A percentile compares a stretch with the other conserved stretches of the same genome.
Conservation (phyloP, 441 rosid species). For the Raphanus hybrid region DNA sequence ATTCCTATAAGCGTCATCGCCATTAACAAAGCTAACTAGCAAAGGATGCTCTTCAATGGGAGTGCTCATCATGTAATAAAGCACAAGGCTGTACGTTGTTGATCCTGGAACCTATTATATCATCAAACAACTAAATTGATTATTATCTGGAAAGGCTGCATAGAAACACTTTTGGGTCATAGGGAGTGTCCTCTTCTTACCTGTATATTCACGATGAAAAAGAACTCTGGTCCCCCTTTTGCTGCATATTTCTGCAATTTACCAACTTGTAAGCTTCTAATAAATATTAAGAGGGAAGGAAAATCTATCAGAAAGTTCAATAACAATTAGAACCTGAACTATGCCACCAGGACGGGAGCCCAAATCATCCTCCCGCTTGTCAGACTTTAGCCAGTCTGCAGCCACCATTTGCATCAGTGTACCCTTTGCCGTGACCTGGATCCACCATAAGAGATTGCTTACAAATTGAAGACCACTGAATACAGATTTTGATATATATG, state of each 20-base stretch:
- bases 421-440: conserved; percentile 85
- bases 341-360: conserved; percentile 90
- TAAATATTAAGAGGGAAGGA: conserved; percentile 9
- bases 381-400: conserved; percentile 95
- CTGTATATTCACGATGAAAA: conserved; percentile 88
- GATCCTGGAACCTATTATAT: conserved; percentile 83
- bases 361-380: conserved; percentile 92
- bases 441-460: conserved; percentile 33
- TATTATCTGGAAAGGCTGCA: conserved; percentile 9
- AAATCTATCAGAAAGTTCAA: conserved; percentile 13
- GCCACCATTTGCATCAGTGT: conserved; percentile 96
- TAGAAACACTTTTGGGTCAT: background rate
- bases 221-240: conserved; percentile 89
- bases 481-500: too few species aligned
- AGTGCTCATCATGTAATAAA: conserved; percentile 88
- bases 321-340: conserved; percentile 60
- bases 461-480: conserved; percentile 5
- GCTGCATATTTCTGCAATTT: conserved; percentile 87
- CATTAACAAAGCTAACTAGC: conserved; percentile 77
- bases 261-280: conserved; percentile 32
- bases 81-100: conserved; percentile 81
- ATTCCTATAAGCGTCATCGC: conserved; percentile 88
- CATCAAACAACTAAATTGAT: conserved; percentile 27
- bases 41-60: conserved; percentile 85
- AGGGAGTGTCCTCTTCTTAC: conserved; percentile 40